Conservation (phyloP, 768 basidiomycete species). For the Leccinum obscurum region DNA sequence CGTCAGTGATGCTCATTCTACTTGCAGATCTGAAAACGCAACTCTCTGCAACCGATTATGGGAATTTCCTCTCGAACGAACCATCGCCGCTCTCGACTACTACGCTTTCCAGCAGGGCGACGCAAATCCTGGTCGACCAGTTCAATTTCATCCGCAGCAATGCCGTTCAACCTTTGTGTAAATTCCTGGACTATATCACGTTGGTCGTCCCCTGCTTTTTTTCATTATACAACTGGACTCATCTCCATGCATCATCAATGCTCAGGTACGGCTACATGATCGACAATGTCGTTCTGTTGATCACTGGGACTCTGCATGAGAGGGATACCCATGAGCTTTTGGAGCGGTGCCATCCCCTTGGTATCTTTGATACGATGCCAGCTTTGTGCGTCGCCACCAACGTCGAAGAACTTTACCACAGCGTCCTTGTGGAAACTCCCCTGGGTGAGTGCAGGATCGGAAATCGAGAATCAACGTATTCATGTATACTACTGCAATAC, state of each 20-base stretch:
- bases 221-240: slow-evolving; percentile 1
- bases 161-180: slow-evolving; percentile 86
- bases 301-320: slow-evolving; percentile 96
- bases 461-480: slow-evolving; percentile 2
- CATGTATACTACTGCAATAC: neutral
- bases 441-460: slow-evolving; percentile 62
- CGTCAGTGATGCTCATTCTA: slow-evolving; percentile 4
- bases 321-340: slow-evolving; percentile 96
- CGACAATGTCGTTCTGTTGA: slow-evolving; percentile 97
- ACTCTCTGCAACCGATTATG: slow-evolving; percentile 94
- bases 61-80: slow-evolving; percentile 97
- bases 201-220: slow-evolving; percentile 43
- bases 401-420: slow-evolving; percentile 96
- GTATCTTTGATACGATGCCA: slow-evolving; percentile 98
- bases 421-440: slow-evolving; percentile 96
- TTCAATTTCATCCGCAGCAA: slow-evolving; percentile 94
- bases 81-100: slow-evolving; percentile 90
- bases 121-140: slow-evolving; percentile 92
- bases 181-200: slow-evolving; percentile 98
- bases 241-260: slow-evolving; percentile 1
- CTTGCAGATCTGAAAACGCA: slow-evolving; percentile 91
- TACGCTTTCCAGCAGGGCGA: slow-evolving; percentile 96
- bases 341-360: slow-evolving; percentile 95
- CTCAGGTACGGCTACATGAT: slow-evolving; percentile 98
- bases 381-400: slow-evolving; percentile 99